Evolutionary conservation across 495 filamentous ascomycete genomes (phyloP), one percentile per base, ranked within the genome.

Genomic region (Neurospora africana): DNA sequence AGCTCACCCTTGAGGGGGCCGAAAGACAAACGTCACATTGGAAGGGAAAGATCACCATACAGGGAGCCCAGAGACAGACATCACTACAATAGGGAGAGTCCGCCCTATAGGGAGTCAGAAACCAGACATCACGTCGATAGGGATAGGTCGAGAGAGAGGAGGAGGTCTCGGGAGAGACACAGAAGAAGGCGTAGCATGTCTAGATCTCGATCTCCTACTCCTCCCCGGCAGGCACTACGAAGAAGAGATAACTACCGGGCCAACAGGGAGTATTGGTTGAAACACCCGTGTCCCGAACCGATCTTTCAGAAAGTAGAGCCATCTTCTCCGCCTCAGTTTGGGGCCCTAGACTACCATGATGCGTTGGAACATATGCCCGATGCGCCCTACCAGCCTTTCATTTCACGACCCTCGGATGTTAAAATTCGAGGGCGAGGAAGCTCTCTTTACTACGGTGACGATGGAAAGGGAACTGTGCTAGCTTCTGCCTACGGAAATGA

Each of bases 31-130:
- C 27, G 15, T 4, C 27, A 65, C 27, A 33, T 13, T 17, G 15
- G 15, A 35, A 33, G 53, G 53, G 53, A 33, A 19, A 33, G 53
- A 65, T 65, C 53, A 19, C 53, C 15, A 17, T 19, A 33, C 53
- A 65, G 53, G 53, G 53, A 17, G 27, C 15, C 27, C 53, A 65
- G 15, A 65, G 53, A 65, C 23, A 33, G 53, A 65, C 15, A 65
- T 33, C 15, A 65, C 53, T 65, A 33, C 53, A 15, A 65, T 33
- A 65, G 53, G 23, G 53, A 30, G 23, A 30, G 23, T 27, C 30
- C 53, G 23, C 53, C 23, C 53, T 61, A 61, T 30, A 61, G 81
- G 39, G 70, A 75, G 35, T 41, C 38, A 4, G n/a, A 35, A 33
- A 21, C 65, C 30, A 21, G 5, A 33, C 1, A 27, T 19, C 38